Evolutionary conservation across 192 early-diverging fungal species (phyloP), one percentile per base, ranked within the genome.

Genomic region (Pilobolus umbonatus): DNA sequence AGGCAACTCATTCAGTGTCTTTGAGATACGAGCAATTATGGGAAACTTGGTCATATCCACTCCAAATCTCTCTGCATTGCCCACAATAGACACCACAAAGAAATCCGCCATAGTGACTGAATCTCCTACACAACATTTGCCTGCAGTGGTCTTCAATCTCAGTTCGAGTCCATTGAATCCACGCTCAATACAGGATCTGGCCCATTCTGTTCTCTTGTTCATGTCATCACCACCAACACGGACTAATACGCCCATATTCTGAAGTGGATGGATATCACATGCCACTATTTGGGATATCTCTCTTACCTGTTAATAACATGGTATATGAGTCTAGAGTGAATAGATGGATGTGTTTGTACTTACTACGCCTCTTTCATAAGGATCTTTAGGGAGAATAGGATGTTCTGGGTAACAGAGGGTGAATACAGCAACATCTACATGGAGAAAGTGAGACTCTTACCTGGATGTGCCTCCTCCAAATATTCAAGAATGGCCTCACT

Each of bases 401-500:
- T 61, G 42, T 1, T 64, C 78, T 75, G 47, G 21, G 31, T 25
- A 36, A 39, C 0, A 14, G 15, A 26, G 10, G 40, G 19, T n/a
- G 12, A 29, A 21, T 25, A 54, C 21, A 54, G 31, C 1, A 17
- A 35, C 29, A 25, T 11, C 40, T 24, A 58, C 14, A 24, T 22
- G 11, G 54, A 8, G 30, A 3, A 8, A 24, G 5, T 40, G 22
- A 17, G 31, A 30, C 35, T 11, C 19, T 17, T 71, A 52, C 81
- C 78, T 12, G 88, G 82, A 40, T 76, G 57, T 10, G 78, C 69
- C 60, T 97, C 95, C 43, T 97, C 95, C 4, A 98, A 71, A 60
- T 91, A 92, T 61, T 98, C 95, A 19, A 93, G 57, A 39, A 98
- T 94, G 14, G 91, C 86, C 19, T 81, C 55, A 5, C 88, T 91